Percentiles rank a stretch among this genome's conserved stretches.
Conservation (phyloP, 495 filamentous ascomycete genomes). For the Chaetomium tenue region DNA sequence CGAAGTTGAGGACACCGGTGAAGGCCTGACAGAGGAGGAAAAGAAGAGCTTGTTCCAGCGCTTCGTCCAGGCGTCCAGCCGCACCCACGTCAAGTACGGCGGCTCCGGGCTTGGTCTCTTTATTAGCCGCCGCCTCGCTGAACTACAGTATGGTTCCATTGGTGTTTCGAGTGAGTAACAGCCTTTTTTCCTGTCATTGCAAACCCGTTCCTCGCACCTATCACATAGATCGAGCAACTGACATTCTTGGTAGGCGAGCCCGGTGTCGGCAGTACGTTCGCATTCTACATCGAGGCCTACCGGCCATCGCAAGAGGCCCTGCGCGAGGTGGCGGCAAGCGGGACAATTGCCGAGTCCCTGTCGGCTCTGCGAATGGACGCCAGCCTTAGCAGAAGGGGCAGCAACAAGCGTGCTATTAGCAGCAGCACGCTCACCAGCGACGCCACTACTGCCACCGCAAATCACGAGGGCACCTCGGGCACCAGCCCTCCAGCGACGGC, state of each 20-base stretch:
- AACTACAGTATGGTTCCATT: conserved; percentile 74
- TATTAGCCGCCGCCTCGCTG: conserved; percentile 68
- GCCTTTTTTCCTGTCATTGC: not conserved
- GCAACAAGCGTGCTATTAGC: conserved; percentile 13
- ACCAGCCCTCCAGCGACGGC: not conserved
- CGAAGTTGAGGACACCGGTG: conserved; percentile 70
- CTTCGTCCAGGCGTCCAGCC: conserved; percentile 72
- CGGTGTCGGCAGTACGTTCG: conserved; percentile 71
- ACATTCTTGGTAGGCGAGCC: conserved; percentile 49
- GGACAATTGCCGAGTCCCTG: conserved; percentile 21
- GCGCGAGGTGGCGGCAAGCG: conserved; percentile 33
- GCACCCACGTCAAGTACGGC: conserved; percentile 72
- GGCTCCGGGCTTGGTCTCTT: conserved; percentile 77
- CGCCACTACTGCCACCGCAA: not conserved
- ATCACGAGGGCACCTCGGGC: not conserved
- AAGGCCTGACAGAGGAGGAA: conserved; percentile 64
- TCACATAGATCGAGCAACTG: not conserved
- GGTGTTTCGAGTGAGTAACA: conserved; percentile 47
- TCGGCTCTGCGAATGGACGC: conserved; percentile 17
- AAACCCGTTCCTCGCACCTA: no score
- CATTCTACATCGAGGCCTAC: conserved; percentile 69
- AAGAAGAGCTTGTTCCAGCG: conserved; percentile 69
- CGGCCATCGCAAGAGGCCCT: conserved; percentile 37
- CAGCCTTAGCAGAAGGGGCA: not conserved
- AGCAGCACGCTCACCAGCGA: conserved; percentile 18